These are phyloP conservation scores for Trichoderma sp. DNA, from an alignment of 2,329 filamentous ascomycete species.

Conservation along the genomic window DNA sequence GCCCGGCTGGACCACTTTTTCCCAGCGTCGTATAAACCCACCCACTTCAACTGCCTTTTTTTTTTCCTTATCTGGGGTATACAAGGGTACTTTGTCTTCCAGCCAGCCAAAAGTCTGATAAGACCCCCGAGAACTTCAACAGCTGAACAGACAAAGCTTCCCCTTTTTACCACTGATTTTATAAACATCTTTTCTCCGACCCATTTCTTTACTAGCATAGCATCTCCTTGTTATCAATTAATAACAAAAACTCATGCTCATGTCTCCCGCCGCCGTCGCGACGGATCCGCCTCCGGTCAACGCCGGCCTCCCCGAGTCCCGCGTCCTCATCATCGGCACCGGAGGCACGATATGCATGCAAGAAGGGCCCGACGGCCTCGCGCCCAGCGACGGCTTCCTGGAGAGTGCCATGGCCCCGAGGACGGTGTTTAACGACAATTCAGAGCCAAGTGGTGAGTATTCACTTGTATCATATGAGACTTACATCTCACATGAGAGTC, in stretches of 20 bases:
- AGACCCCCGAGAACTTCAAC: background rate
- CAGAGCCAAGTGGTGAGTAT: constrained; percentile 35
- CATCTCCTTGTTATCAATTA: background rate
- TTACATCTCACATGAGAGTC: background rate
- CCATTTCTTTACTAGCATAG: background rate
- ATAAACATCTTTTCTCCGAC: too few species aligned
- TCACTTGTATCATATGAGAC: background rate
- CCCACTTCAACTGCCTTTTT: constrained; percentile 20
- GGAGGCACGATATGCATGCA: constrained; percentile 92
- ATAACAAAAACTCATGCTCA: constrained; percentile 1
- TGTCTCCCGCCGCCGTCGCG: constrained; percentile 27
- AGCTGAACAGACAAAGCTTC: background rate
- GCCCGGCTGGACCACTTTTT: background rate
- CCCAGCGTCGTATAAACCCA: constrained; percentile 22
- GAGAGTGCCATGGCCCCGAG: constrained; percentile 79
- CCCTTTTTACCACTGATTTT: too few species aligned
- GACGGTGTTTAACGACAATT: constrained; percentile 78
- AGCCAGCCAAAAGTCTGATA: constrained; percentile 1
- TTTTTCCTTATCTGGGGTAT: constrained; percentile 10
- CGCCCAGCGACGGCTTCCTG: constrained; percentile 79
- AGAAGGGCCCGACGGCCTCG: constrained; percentile 74
- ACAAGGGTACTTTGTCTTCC: background rate
- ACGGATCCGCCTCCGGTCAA: constrained; percentile 21
- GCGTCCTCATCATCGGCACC: constrained; percentile 88
- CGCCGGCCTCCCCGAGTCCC: constrained; percentile 64